These are phyloP conservation scores for Alternaria hordeiaustralica DNA, from an alignment of 2,329 filamentous ascomycete species.

Conservation along the genomic window DNA sequence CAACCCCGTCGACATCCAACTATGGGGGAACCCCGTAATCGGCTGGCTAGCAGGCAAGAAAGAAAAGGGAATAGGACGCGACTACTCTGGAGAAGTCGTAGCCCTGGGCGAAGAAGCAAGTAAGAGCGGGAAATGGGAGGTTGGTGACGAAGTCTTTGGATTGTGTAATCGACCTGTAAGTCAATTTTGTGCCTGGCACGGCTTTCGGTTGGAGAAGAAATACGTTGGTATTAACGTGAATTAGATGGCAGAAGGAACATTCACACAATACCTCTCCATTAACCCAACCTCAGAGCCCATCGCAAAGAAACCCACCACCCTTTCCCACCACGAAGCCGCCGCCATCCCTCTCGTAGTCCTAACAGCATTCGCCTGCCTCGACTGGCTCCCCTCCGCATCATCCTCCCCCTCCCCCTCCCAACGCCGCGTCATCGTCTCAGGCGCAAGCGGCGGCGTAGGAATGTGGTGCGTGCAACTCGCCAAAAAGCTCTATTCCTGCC, in stretches of 20 bases:
- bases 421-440: conserved; percentile 35
- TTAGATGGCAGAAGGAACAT: conserved; percentile 36
- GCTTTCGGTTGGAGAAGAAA: neutral
- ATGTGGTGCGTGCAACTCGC: conserved; percentile 49
- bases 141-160: conserved; percentile 35
- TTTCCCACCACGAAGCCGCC: conserved; percentile 32
- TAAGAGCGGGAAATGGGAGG: conserved; percentile 22
- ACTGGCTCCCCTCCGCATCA: conserved; percentile 26
- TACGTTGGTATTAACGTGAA: neutral
- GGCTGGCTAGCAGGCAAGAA: conserved; percentile 33
- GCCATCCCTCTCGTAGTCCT: conserved; percentile 47
- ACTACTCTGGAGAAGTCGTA: conserved; percentile 53
- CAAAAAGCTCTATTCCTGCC: conserved; percentile 47
- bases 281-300: conserved; percentile 27
- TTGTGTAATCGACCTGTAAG: conserved; percentile 26
- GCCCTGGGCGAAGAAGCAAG: conserved; percentile 35
- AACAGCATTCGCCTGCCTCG: conserved; percentile 46
- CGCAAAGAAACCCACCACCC: conserved; percentile 27
- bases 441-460: conserved; percentile 43
- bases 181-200: neutral
- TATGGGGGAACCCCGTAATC: conserved; percentile 44
- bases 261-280: conserved; percentile 33
- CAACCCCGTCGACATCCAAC: conserved; percentile 52
- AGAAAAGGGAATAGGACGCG: conserved; percentile 52
- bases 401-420: conserved; percentile 3